A percentile compares a stretch with the other conserved stretches of the same genome.
These are phyloP conservation scores for Termitomyces sp. DNA, from an alignment of 768 basidiomycete genomes.

Conservation along the genomic window DNA sequence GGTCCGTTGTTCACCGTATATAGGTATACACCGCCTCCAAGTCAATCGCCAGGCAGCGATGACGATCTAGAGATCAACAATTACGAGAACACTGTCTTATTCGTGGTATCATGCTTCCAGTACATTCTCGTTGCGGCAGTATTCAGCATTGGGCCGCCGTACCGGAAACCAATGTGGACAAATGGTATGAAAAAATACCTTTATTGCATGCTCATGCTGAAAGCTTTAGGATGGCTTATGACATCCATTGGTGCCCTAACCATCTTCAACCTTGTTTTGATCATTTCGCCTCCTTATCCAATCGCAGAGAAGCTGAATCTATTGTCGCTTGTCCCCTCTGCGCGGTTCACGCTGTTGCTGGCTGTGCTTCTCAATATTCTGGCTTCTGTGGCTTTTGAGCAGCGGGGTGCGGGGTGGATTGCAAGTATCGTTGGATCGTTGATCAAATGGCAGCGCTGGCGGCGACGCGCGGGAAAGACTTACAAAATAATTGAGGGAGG, in stretches of 20 bases:
- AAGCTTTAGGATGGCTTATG: conserved; percentile 69
- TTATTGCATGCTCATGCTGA: background rate
- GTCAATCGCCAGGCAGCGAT: conserved; percentile 42
- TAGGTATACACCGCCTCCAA: conserved; percentile 77
- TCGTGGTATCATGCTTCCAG: conserved; percentile 96
- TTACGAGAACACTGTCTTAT: conserved; percentile 89
- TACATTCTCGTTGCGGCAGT: conserved; percentile 96
- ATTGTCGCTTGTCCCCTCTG: conserved; percentile 65
- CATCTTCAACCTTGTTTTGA: conserved; percentile 68
- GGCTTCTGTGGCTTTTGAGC: conserved; percentile 71
- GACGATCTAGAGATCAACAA: conserved; percentile 80
- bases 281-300: conserved; percentile 62
- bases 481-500: conserved; percentile 86
- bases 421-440: conserved; percentile 48
- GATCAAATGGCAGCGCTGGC: conserved; percentile 35
- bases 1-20: background rate
- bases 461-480: conserved; percentile 54
- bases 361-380: conserved; percentile 67
- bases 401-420: conserved; percentile 58
- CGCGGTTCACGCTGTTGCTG: conserved; percentile 61
- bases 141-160: conserved; percentile 97
- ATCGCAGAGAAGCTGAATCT: conserved; percentile 66
- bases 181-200: conserved; percentile 56
- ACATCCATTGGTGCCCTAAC: conserved; percentile 63
- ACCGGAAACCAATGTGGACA: conserved; percentile 91